Evolutionary conservation across 164 flowering plant species (phyloP), one percentile per base, ranked within the genome.

Genomic region (Umbilicus rupestris): DNA sequence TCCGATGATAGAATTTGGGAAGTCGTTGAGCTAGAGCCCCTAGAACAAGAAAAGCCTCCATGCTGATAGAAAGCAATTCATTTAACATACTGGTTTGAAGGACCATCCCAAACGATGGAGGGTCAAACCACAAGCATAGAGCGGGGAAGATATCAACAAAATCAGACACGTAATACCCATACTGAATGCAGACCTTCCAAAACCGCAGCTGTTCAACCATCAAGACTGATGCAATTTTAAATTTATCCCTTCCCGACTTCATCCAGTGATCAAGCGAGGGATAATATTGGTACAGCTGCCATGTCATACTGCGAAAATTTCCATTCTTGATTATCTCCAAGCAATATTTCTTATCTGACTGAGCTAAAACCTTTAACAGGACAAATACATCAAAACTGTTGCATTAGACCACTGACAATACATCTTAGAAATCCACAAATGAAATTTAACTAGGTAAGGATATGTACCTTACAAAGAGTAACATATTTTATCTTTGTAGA

Each of bases 171-270:
- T 88, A 81, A 70, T 75, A 83, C 2, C 94, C 97, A 76, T 83
- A 78, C 31, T 77, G 71, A 69, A 95, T 72, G 75, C 93, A 88
- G 65, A 85, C 88, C 76, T 78, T 92, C 99, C 94, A 95, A 46
- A 92, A 73, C 24, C 87, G 81, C 39, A 95, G 78, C 73, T 89
- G 92, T 76, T 92, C 99, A 76, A 86, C 83, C 83, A 87, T 78
- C 78, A 95, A 76, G 50, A 80, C 77, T 37, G 96, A 85, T 59
- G 78, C 74, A 63, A 83, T 81, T 76, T 76, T 85, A 72, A 84
- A 88, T 55, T 75, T 66, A 64, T 86, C 89, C 68, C 44, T 81
- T 62, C 94, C 96, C 29, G 76, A 73, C 70, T 79, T 80, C 46
- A 85, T 39, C 97, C 97, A 95, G 3, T 80, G 79, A 30, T 85